Evolutionary conservation across 2,329 filamentous ascomycete genomes (phyloP), one percentile per base, ranked within the genome.

Genomic region (Fusarium nelsonii): DNA sequence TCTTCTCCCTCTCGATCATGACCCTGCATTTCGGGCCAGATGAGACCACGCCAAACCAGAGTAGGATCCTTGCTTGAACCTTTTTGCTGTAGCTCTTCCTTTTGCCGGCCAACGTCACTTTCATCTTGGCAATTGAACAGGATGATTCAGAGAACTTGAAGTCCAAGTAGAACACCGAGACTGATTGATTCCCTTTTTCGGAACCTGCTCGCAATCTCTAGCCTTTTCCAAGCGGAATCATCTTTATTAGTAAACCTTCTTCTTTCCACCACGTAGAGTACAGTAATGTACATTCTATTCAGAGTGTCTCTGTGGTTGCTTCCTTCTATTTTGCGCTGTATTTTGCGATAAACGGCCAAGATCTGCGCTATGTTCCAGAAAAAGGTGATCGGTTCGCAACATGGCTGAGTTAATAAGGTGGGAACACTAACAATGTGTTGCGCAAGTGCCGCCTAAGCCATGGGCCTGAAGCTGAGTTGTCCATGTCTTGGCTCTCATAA

Each of bases 371-470:
- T 36, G 39, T 50, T 48, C 34, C 41, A 46, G 45, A 49, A 46
- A 55, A 44, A 54, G 36, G 36, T 9, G 36, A 49, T n/a, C 18
- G n/a, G 63, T 43, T 58, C 45, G 34, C 53, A 32, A 60, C 54
- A 70, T 60, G 54, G 63, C 63, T 68, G 58, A 70, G 48, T 65
- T 48, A 49, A 65, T 53, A 50, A 54, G 46, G 66, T 70, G 57
- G 66, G 46, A 70, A 56, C 60, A 26, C 51, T 54, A 66, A 37
- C 45, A 34, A 23, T 37, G 67, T 51, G 62, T 70, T 69, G 67
- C 67, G 67, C 67, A 70, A 68, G 51, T 60, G 52, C 40, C 58
- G 39, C 43, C 63, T 70, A 68, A 70, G 67, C 67, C 66, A 54
- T 50, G 39, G 51, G 20, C 20, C 45, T 12, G 14, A 45, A 41